A percentile compares a stretch with the other conserved stretches of the same genome.
Conservation (phyloP, 2,329 filamentous ascomycete species). For the Blastomyces gilchristii region DNA sequence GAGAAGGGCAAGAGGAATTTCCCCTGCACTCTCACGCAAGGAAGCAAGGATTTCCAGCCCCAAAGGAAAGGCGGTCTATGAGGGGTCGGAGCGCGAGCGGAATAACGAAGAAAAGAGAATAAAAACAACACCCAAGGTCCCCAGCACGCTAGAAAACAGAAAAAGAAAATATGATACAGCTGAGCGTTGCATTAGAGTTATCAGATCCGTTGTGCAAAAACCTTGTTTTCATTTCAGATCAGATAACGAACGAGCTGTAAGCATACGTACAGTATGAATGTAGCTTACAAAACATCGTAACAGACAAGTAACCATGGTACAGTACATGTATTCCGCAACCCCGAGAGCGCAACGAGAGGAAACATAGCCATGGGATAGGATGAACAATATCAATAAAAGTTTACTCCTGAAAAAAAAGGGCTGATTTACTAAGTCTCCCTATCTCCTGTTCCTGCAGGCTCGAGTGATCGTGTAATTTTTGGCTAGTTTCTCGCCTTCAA, state of each 20-base stretch:
- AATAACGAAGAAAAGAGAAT: too few relatives aligned
- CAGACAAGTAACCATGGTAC: neutral
- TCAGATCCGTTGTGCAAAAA: conserved; percentile 1
- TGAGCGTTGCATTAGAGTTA: conserved; percentile 3
- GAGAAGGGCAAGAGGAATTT: neutral
- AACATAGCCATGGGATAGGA: neutral
- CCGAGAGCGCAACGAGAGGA: neutral
- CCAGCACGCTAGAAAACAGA: neutral
- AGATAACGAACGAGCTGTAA: neutral
- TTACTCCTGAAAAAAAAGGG: neutral
- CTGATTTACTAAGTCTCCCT: neutral
- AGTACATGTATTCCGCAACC: too few relatives aligned
- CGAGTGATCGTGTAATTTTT: neutral
- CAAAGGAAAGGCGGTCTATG: too few relatives aligned
- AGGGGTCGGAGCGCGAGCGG: too few relatives aligned
- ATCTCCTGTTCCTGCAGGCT: neutral
- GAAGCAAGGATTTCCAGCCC: neutral
- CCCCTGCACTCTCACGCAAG: neutral
- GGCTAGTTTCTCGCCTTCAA: neutral
- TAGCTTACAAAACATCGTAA: neutral
- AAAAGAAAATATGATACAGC: neutral
- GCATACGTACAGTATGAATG: neutral
- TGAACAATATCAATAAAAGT: neutral
- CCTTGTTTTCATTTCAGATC: conserved; percentile 2
- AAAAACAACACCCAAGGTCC: neutral